Evolutionary conservation across 805 yeast genomes (phyloP).

Genomic region (Nakazawaea ishiwadae): DNA sequence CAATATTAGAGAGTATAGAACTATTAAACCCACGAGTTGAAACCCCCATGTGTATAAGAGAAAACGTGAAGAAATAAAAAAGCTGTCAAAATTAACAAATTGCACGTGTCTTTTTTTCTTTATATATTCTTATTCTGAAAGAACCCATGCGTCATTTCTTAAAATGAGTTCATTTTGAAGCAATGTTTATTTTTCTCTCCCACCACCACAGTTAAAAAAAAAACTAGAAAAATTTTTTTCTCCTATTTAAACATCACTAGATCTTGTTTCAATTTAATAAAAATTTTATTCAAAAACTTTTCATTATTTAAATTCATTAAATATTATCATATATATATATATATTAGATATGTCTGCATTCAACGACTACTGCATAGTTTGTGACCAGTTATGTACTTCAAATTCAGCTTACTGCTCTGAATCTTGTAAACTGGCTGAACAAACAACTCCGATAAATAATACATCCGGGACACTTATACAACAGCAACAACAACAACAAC

Average conservation of each 20-base stretch:
- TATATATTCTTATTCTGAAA: not conserved
- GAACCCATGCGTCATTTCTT: not conserved
- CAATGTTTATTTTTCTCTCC: not conserved
- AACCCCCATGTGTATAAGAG: no score
- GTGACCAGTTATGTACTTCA: constrained; percentile 27
- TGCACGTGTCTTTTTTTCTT: not conserved
- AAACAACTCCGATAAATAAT: constrained; percentile 2
- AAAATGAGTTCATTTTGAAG: no score
- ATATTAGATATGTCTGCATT: constrained; percentile 33
- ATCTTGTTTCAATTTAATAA: not conserved
- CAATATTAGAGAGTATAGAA: no score
- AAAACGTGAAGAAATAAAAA: no score
- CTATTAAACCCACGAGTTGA: no score
- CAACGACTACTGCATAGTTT: constrained; percentile 31
- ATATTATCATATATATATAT: not conserved
- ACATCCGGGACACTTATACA: not conserved
- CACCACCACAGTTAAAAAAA: no score
- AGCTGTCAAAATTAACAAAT: not conserved
- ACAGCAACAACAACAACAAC: constrained; percentile 2
- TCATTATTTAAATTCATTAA: no score
- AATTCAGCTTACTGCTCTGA: constrained; percentile 30
- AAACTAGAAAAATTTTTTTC: no score
- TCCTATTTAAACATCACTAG: not conserved
- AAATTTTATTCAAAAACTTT: no score
- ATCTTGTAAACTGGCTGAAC: constrained; percentile 23